Evolutionary conservation across 2,329 filamentous ascomycete species (phyloP), one percentile per base, ranked within the genome.

Genomic region (Neospermospora avenae): DNA sequence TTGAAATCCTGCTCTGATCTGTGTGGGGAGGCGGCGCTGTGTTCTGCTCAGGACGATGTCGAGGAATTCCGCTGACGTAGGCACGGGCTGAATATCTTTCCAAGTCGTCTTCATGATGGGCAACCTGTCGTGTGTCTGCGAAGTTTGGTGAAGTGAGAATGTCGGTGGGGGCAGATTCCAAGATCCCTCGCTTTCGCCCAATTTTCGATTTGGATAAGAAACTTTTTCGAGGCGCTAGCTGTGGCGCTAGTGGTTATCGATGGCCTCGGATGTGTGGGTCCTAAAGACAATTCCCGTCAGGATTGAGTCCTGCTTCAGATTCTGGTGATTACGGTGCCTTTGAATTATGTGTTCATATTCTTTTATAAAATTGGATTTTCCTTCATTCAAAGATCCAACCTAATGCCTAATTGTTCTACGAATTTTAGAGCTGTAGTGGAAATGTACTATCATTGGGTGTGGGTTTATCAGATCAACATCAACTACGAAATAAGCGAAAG

Each of bases 31-130:
- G 64, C 93, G 88, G 73, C 93, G 84, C 82, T 98, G 93, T 4
- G 92, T 97, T 69, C 95, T 84, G 73, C 90, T 96, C 71, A 99
- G 84, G 67, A 98, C 93, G 75, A 99, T 97, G 77, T 99, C 95
- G 70, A 99, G 83, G 73, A 99, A 98, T 78, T 99, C 95, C 80
- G 96, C 89, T 75, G 88, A 88, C 71, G 90, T 96, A 60, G 93
- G 93, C 67, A 96, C 91, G 67, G 91, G 91, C 65, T 89, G 87
- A 70, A 96, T 96, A 73, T 90, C 87, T 75, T 87, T 88, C 84
- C 84, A 87, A 58, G 82, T 84, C 65, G 80, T 83, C 79, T 83
- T 84, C 81, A 84, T 84, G 65, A 77, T 78, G 75, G 66, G 67
- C 65, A 61, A 63, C 51, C 35, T 60, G 42, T 60, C 22, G 31